Conservation (phyloP, 352 stramenopile species). For the Pelagophyceae sp. region DNA sequence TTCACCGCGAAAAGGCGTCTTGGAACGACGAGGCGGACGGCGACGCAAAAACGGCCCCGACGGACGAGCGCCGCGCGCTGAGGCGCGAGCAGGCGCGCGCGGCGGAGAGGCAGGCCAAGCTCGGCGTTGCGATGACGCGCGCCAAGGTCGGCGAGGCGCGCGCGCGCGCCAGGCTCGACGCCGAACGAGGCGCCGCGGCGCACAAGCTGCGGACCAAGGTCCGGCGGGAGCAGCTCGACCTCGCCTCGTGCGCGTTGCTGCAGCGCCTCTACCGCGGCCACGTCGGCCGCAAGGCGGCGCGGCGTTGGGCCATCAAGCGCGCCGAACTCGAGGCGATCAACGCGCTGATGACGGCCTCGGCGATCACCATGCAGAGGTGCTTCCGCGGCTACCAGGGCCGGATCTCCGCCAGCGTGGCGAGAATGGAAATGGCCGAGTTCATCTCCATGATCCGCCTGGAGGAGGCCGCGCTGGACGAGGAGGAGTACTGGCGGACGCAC, state of each 20-base stretch:
- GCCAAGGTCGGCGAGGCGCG: conserved; percentile 52
- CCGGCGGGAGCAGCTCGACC: conserved; percentile 41
- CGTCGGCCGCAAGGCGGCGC: conserved; percentile 65
- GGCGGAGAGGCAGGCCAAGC: conserved; percentile 30
- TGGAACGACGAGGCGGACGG: conserved; percentile 43
- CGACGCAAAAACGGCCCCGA: conserved; percentile 34
- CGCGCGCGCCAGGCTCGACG: conserved; percentile 54
- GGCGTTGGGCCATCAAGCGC: conserved; percentile 64
- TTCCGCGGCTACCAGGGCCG: conserved; percentile 71
- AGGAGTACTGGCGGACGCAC: conserved; percentile 50
- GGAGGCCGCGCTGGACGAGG: conserved; percentile 75
- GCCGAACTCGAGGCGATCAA: conserved; percentile 69
- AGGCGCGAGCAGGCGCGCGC: conserved; percentile 38
- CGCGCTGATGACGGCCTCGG: conserved; percentile 59
- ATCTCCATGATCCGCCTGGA: conserved; percentile 75
- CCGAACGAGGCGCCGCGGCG: conserved; percentile 52
- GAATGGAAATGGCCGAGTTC: conserved; percentile 82
- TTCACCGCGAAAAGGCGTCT: conserved; percentile 65
- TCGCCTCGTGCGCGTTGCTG: conserved; percentile 57
- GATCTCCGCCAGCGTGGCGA: conserved; percentile 60
- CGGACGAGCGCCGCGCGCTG: conserved; percentile 43
- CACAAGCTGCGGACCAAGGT: conserved; percentile 39
- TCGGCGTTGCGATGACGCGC: conserved; percentile 40
- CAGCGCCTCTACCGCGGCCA: conserved; percentile 74
- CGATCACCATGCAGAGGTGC: conserved; percentile 66